Evolutionary conservation across 805 yeast genomes (phyloP).

Genomic region (Cyberlindnera bimundalis): DNA sequence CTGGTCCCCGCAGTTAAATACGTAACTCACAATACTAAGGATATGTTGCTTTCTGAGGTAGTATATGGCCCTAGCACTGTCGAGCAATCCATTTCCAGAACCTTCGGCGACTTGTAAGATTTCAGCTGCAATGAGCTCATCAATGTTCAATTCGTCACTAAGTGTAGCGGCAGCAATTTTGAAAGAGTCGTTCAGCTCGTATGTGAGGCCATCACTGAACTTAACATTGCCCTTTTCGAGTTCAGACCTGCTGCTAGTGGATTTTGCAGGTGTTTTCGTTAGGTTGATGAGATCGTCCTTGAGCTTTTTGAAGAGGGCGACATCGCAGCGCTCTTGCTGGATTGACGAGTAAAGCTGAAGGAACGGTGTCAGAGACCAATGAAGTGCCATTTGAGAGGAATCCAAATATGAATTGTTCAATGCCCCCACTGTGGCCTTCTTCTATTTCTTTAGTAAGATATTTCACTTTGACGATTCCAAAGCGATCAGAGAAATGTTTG

Average conservation of each 20-base stretch:
- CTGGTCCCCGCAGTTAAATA: constrained; percentile 30
- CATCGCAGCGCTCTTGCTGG: constrained; percentile 14
- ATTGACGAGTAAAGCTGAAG: constrained; percentile 18
- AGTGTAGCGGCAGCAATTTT: constrained; percentile 53
- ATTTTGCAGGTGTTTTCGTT: constrained; percentile 41
- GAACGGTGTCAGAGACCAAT: constrained; percentile 24
- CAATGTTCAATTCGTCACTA: constrained; percentile 66
- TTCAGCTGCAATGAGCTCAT: constrained; percentile 75
- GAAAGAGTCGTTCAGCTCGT: constrained; percentile 63
- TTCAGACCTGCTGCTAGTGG: constrained; percentile 42
- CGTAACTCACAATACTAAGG: constrained; percentile 57
- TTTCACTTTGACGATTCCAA: too few species aligned
- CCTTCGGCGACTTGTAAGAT: constrained; percentile 48
- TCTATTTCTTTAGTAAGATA: not conserved
- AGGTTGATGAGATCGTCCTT: constrained; percentile 43
- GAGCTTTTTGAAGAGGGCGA: constrained; percentile 27
- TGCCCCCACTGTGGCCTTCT: too few species aligned
- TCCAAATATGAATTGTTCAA: too few species aligned
- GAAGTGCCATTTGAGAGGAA: constrained; percentile 15
- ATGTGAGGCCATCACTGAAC: constrained; percentile 50
- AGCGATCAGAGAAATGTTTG: constrained; percentile 6
- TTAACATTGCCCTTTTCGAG: constrained; percentile 44
- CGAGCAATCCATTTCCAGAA: constrained; percentile 46
- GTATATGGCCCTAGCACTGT: constrained; percentile 64
- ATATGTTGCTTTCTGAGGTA: constrained; percentile 69